Percentiles rank a stretch among this genome's conserved stretches.
Conservation (phyloP, 345 rosid species). For the Garcia nutans region DNA sequence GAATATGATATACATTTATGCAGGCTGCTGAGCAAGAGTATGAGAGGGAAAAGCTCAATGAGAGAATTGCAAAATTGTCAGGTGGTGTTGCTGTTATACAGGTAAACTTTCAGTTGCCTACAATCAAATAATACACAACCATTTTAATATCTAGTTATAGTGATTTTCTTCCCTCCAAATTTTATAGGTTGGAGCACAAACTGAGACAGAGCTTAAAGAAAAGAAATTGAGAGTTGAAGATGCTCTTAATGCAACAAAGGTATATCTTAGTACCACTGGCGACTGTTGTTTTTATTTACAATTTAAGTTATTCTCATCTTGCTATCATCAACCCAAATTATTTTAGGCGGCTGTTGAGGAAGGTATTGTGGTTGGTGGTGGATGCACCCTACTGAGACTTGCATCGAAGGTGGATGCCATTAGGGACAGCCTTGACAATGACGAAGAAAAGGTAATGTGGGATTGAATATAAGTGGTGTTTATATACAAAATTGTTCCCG, state of each 20-base stretch:
- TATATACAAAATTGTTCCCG: background rate
- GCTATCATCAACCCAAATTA: background rate
- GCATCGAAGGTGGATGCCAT: conserved; percentile 38
- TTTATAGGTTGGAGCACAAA: conserved; percentile 39
- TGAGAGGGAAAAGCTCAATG: conserved; percentile 88
- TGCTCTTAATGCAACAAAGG: conserved; percentile 99
- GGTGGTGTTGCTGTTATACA: conserved; percentile 40
- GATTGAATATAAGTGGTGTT: background rate
- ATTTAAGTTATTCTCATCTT: background rate
- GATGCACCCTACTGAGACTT: conserved; percentile 55
- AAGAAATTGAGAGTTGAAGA: conserved; percentile 97
- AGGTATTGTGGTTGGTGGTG: conserved; percentile 39
- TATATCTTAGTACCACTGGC: conserved; percentile 3
- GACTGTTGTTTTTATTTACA: background rate
- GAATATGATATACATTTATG: conserved; percentile 1
- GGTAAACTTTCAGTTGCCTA: conserved; percentile 7
- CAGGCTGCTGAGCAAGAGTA: conserved; percentile 93
- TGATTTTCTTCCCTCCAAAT: background rate
- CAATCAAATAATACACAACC: background rate
- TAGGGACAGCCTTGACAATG: conserved; percentile 67
- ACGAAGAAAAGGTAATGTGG: conserved; percentile 78
- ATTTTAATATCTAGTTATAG: background rate
- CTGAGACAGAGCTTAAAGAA: conserved; percentile 67
- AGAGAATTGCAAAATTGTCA: conserved; percentile 80
- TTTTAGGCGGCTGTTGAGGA: conserved; percentile 61